phyloP scores from a whole-genome alignment of 1,139 yeast species.

The Kodamaea derodonti region DNA sequence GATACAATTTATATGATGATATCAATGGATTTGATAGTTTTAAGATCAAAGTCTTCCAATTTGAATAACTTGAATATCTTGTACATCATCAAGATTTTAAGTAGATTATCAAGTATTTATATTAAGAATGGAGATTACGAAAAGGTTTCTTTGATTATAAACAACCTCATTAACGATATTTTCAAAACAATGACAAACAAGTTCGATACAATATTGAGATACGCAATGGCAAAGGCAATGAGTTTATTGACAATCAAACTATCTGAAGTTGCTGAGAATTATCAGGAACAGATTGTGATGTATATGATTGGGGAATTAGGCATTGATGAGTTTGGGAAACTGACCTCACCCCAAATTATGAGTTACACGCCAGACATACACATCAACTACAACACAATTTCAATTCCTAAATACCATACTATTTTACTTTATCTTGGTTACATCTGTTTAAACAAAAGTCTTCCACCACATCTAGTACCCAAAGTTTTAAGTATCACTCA shows the following conservation, averaged over 20 bases:
- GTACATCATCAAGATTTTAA: constrained; percentile 32
- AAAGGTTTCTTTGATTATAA: constrained; percentile 22
- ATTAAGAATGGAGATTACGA: constrained; percentile 15
- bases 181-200: constrained; percentile 20
- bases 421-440: constrained; percentile 36
- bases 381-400: constrained; percentile 19
- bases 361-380: constrained; percentile 5
- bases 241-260: constrained; percentile 22
- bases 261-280: constrained; percentile 25
- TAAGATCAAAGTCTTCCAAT: constrained; percentile 7
- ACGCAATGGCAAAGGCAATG: constrained; percentile 36
- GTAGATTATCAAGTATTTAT: constrained; percentile 24
- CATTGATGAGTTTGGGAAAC: constrained; percentile 6
- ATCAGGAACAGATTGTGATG: constrained; percentile 29
- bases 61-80: constrained; percentile 23
- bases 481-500: constrained; percentile 30
- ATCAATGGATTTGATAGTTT: constrained; percentile 10
- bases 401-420: constrained; percentile 33
- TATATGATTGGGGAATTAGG: constrained; percentile 26
- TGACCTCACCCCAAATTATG: constrained; percentile 1
- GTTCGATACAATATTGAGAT: constrained; percentile 33
- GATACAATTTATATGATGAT: constrained; percentile 15
- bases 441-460: constrained; percentile 23
- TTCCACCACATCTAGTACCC: constrained; percentile 26
- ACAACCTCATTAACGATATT: constrained; percentile 27